Evolutionary conservation across 2,329 filamentous ascomycete genomes (phyloP), one percentile per base, ranked within the genome.

Genomic region (Aspergillus hortae): DNA sequence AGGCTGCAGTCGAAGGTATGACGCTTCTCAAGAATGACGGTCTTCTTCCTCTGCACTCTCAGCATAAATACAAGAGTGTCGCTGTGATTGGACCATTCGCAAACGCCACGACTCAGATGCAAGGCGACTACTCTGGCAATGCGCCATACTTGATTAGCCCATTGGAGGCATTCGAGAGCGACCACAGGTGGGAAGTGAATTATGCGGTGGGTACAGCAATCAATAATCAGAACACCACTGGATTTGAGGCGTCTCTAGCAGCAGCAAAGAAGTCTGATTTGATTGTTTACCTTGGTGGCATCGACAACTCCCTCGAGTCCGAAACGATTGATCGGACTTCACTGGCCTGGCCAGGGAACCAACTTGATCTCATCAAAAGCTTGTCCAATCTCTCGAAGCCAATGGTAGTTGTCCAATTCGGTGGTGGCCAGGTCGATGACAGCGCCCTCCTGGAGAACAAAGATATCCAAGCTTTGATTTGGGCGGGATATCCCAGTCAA

Each of bases 1-100:
- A 74, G 27, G 80, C 83, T 0, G 66, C 71, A 46, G 62, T 70
- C 33, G 67, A 77, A 60, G 68, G 72, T 6, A 73, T 77, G 46
- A 61, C 72, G 40, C 59, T 80, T 50, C 66, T 80, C 15, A 80
- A 80, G 62, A 80, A 80, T 55, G 73, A 79, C 46, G 70, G 70
- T 4, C 57, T 66, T 0, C 64, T 80, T 1, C 77, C 77, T 1
- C 56, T 79, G 10, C 25, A 27, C 25, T 27, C 25, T 27, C 25
- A 6, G 25, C 25, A 27, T 27, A 63, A 67, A 30, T 58, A 51
- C 15, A 67, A 66, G 10, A 63, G 52, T 4, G 68, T 84, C 1
- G 80, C 78, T 0, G 66, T 84, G 46, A 70, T 85, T 14, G 81
- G 81, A 2, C 74, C 73, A 49, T 84, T 79, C 72, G 80, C 79